Evolutionary conservation across 2,329 filamentous ascomycete genomes (phyloP), one percentile per base, ranked within the genome.

Genomic region (Calonectria ilicicola): DNA sequence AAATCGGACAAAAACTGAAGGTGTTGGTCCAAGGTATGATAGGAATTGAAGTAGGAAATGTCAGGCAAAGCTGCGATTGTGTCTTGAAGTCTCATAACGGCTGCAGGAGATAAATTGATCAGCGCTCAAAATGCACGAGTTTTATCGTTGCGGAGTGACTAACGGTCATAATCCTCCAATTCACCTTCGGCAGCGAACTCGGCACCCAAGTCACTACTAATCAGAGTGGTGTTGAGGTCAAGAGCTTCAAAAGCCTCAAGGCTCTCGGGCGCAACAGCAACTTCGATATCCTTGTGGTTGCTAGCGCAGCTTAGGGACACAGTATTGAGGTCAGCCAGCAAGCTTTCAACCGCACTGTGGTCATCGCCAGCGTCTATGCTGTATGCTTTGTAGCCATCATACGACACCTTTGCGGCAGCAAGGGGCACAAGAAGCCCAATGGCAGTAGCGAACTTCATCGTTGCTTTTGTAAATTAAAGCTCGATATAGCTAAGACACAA

Each of bases 381-480:
- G 35, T 38, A 60, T 26, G 53, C 53, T 10, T 60, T 60, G 53
- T 60, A 60, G n/a, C 53, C 53, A 40, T 60, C 53, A 23, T 60
- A 60, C 14, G 53, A 60, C 21, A 60, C 53, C 53, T 60, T 40
- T 23, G 53, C 53, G 1, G 53, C 53, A 19, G 53, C 26, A 8
- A 60, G 14, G 53, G 53, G 53, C 53, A 60, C 5, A 19, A 60
- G 53, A 3, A 60, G 53, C 53, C 53, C 53, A 26, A 60, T 17
- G 3, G 53, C 21, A 15, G 53, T 60, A 19, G 38, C 17, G 15
- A 60, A 26, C 53, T 40, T 60, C 53, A 60, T 60, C 19, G 5
- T 58, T 15, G 15, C 35, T 58, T 38, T 26, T 26, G 32, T 2
- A n/a, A 9, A 15, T 38, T 5, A 14, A 15, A 56, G 32, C 35